Conservation (phyloP, 805 yeast species). For the Brettanomyces sp. region DNA sequence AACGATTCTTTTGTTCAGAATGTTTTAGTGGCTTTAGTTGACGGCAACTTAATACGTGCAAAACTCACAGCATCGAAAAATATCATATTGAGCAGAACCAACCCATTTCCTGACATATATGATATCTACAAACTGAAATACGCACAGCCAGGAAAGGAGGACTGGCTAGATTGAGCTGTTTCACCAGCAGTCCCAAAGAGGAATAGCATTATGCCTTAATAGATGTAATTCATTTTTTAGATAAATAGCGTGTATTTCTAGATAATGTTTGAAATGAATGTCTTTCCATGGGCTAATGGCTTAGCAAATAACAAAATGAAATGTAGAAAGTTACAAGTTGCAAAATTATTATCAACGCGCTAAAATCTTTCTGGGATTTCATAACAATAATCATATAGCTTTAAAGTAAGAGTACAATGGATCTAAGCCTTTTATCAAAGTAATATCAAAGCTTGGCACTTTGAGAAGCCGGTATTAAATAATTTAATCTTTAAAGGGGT, state of each 20-base stretch:
- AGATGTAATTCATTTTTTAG: background rate
- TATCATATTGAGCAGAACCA: slow-evolving; percentile 21
- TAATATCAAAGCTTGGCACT: background rate
- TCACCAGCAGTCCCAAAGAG: too few species aligned
- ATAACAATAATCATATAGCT: too few species aligned
- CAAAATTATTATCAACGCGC: too few species aligned
- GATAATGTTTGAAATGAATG: too few species aligned
- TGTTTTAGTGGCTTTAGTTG: slow-evolving; percentile 40
- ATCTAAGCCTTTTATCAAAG: too few species aligned
- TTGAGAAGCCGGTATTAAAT: background rate
- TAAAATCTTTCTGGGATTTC: too few species aligned
- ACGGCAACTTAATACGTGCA: slow-evolving; percentile 44
- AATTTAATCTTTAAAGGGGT: background rate
- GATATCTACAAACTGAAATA: slow-evolving; percentile 13
- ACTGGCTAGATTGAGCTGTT: slow-evolving; percentile 19
- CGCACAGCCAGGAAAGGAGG: slow-evolving; percentile 14
- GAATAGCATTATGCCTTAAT: background rate
- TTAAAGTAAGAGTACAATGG: too few species aligned
- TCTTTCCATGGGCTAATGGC: too few species aligned
- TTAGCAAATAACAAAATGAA: too few species aligned
- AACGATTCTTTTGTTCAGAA: slow-evolving; percentile 40
- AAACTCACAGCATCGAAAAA: slow-evolving; percentile 28
- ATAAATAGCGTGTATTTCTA: too few species aligned
- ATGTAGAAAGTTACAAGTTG: too few species aligned
- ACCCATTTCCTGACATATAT: slow-evolving; percentile 20